A percentile compares a stretch with the other conserved stretches of the same genome.
Evolutionary conservation across 257 asterid genomes (phyloP).

Genomic region (Solanum chilense): DNA sequence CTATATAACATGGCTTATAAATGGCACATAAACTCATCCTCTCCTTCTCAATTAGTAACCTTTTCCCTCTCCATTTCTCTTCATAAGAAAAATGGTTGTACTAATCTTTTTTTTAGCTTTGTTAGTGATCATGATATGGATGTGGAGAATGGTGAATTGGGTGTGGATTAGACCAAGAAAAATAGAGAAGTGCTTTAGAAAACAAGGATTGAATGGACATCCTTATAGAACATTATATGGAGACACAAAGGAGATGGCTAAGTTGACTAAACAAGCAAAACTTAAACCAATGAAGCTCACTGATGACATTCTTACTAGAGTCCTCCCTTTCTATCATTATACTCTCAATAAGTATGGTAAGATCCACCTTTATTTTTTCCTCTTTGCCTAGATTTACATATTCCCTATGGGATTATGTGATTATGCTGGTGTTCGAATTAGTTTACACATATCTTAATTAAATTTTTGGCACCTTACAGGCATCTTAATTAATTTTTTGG

Average conservation of each 20-base stretch:
- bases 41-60: not conserved
- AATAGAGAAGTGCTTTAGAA: constrained; percentile 25
- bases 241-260: constrained; percentile 40
- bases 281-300: constrained; percentile 25
- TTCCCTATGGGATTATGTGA: too few species aligned
- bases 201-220: constrained; percentile 45
- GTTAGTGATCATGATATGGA: not conserved
- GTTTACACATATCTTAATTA: too few species aligned
- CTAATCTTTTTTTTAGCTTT: not conserved
- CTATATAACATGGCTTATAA: not conserved
- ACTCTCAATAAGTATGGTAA: constrained; percentile 30
- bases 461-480: too few species aligned
- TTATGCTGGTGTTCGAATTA: too few species aligned
- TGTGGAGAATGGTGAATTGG: constrained; percentile 35
- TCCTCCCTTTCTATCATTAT: constrained; percentile 28
- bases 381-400: not conserved
- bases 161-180: constrained; percentile 34
- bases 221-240: constrained; percentile 31
- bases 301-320: constrained; percentile 30
- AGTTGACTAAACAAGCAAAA: constrained; percentile 24
- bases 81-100: not conserved
- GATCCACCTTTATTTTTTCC: not conserved
- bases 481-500: too few species aligned
- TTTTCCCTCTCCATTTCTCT: not conserved
- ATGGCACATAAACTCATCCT: not conserved